Percentiles rank a stretch among this genome's conserved stretches.
phyloP scores from a whole-genome alignment of 495 filamentous ascomycete genomes.

The Cudoniella acicularis region DNA sequence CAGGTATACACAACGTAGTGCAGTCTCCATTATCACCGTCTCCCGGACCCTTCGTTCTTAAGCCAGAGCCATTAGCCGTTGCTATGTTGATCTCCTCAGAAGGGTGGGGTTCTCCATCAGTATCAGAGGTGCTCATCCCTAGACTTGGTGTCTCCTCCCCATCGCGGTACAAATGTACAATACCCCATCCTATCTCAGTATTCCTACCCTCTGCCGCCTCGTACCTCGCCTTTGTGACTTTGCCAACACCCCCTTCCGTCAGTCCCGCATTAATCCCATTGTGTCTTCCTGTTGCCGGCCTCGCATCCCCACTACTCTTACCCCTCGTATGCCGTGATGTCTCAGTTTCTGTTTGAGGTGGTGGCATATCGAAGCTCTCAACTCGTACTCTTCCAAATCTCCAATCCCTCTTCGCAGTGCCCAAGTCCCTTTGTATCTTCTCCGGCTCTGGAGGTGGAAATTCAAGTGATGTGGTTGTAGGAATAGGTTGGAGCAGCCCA shows the following conservation, averaged over 20 bases:
- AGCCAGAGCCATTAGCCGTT: background rate
- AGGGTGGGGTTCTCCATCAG: conserved; percentile 4
- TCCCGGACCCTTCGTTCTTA: conserved; percentile 30
- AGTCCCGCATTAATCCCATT: conserved; percentile 17
- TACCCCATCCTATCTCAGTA: conserved; percentile 83
- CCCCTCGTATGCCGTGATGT: conserved; percentile 2
- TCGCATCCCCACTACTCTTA: conserved; percentile 7
- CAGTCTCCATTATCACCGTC: conserved; percentile 56
- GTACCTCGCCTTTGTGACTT: conserved; percentile 68
- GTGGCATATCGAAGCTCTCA: conserved; percentile 63
- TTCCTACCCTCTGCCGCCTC: conserved; percentile 69
- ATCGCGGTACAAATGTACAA: conserved; percentile 92
- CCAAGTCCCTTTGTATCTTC: conserved; percentile 6
- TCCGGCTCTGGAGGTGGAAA: conserved; percentile 7
- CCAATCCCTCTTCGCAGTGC: conserved; percentile 44
- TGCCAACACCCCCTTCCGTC: conserved; percentile 14
- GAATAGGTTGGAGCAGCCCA: background rate
- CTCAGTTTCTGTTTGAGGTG: background rate
- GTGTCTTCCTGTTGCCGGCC: background rate
- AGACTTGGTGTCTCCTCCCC: conserved; percentile 63
- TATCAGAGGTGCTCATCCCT: conserved; percentile 6
- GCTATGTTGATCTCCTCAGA: conserved; percentile 23
- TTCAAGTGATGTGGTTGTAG: background rate
- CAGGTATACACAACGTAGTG: conserved; percentile 90
- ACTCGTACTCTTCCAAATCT: conserved; percentile 60